Evolutionary conservation across 139 green algal genomes (phyloP).

Genomic region (Chlorella vulgaris): DNA sequence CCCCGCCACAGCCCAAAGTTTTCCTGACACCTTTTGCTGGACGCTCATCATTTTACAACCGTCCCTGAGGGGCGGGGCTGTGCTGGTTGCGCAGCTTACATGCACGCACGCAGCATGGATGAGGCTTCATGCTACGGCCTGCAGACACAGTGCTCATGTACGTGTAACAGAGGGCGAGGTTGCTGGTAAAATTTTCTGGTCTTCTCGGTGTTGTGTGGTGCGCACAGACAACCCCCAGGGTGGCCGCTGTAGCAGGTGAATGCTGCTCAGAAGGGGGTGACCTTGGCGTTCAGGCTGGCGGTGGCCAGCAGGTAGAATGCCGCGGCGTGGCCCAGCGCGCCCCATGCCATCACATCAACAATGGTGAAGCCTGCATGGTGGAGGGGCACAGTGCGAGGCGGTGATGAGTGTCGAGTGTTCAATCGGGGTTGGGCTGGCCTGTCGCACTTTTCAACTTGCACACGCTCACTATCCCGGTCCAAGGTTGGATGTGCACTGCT

Average conservation of each 20-base stretch:
- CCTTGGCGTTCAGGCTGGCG: slow-evolving; percentile 29
- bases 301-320: slow-evolving; percentile 62
- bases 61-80: not conserved
- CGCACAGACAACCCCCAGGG: not conserved
- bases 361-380: slow-evolving; percentile 74
- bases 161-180: not conserved
- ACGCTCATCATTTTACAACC: too few relatives aligned
- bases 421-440: too few relatives aligned
- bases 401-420: too few relatives aligned
- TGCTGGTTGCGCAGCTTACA: not conserved
- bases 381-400: not conserved
- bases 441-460: too few relatives aligned
- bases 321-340: slow-evolving; percentile 76
- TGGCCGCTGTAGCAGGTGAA: not conserved
- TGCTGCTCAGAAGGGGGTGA: slow-evolving; percentile 47
- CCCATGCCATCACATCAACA: slow-evolving; percentile 87
- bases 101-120: not conserved
- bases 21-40: too few relatives aligned
- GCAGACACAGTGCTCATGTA: not conserved
- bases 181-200: not conserved
- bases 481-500: too few relatives aligned
- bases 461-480: too few relatives aligned
- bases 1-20: too few relatives aligned
- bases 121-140: too few relatives aligned
- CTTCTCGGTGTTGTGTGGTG: not conserved